Conservation (phyloP, 805 yeast species). For the Yarrowia osloensis region DNA sequence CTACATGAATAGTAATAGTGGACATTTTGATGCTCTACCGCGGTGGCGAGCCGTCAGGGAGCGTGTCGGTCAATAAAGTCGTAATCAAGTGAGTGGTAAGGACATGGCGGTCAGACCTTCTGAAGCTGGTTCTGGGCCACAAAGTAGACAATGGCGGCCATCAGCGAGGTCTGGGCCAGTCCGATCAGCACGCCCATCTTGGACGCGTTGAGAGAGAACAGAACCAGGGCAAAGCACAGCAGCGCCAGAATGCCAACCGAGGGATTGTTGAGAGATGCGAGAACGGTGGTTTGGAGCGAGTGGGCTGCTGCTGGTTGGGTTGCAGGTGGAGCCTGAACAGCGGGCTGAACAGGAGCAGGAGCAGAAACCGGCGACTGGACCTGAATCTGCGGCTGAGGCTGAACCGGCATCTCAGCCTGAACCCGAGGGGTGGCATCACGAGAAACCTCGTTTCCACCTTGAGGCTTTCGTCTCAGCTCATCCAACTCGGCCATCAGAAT, state of each 20-base stretch:
- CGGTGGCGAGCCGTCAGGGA: background rate
- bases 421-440: background rate
- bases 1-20: background rate
- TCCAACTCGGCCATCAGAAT: slow-evolving; percentile 16
- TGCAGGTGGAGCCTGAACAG: too few relatives aligned
- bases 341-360: background rate
- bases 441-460: background rate
- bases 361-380: background rate
- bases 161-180: background rate
- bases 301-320: too few relatives aligned
- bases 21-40: slow-evolving; percentile 1
- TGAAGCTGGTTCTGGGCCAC: slow-evolving; percentile 1
- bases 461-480: background rate
- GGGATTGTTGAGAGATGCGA: slow-evolving; percentile 6
- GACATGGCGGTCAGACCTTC: background rate
- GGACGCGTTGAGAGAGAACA: slow-evolving; percentile 12
- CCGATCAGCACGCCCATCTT: slow-evolving; percentile 13
- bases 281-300: background rate
- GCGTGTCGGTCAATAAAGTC: slow-evolving; percentile 8
- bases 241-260: background rate
- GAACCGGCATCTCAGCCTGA: background rate
- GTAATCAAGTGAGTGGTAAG: background rate
- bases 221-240: background rate
- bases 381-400: background rate
- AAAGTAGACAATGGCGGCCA: slow-evolving; percentile 11